Evolutionary conservation across 164 flowering plant species (phyloP).

Genomic region (Houttuynia cordata): DNA sequence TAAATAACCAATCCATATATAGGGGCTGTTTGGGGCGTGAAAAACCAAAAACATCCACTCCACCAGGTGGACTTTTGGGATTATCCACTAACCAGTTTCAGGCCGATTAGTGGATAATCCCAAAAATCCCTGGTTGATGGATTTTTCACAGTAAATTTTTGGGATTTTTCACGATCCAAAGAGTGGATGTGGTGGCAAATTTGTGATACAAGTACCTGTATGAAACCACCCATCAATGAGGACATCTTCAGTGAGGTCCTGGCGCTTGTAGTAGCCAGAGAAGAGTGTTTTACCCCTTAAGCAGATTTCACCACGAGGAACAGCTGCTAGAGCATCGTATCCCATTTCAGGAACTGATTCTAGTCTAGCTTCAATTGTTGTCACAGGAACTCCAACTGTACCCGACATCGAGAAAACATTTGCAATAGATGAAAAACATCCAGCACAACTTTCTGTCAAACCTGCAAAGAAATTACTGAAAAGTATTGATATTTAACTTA

Average conservation of each 20-base stretch:
- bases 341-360: slow-evolving; percentile 98
- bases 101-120: no score
- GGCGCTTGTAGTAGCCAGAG: slow-evolving; percentile 82
- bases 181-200: no score
- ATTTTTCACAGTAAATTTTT: no score
- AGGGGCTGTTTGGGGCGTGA: no score
- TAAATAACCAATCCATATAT: no score
- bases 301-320: slow-evolving; percentile 93
- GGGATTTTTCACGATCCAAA: no score
- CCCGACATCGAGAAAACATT: slow-evolving; percentile 72
- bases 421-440: slow-evolving; percentile 66
- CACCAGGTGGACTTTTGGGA: no score
- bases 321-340: slow-evolving; percentile 66
- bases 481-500: no score
- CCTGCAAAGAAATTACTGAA: slow-evolving; percentile 27
- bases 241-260: slow-evolving; percentile 64
- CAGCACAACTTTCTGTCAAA: slow-evolving; percentile 86
- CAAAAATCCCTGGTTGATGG: no score
- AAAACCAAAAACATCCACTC: no score
- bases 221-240: slow-evolving; percentile 93
- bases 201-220: slow-evolving; percentile 48
- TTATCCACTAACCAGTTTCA: no score
- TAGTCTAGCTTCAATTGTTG: slow-evolving; percentile 80
- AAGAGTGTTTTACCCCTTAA: slow-evolving; percentile 76
- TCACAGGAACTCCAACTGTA: slow-evolving; percentile 78